Conservation (phyloP, 805 yeast genomes). For the Scheffersomyces coipomensis region DNA sequence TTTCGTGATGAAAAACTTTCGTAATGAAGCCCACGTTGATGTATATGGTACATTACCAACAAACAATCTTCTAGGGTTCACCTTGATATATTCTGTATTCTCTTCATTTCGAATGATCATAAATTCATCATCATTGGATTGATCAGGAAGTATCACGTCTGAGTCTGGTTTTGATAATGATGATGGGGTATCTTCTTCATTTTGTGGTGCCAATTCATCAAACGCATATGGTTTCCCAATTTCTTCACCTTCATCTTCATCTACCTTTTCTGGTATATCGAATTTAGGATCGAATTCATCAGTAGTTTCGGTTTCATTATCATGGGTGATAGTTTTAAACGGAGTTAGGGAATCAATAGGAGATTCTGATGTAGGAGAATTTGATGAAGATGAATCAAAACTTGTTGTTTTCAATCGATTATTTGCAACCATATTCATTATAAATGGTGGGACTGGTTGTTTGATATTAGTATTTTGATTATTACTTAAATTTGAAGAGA, state of each 20-base stretch:
- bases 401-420: not conserved
- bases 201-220: too few species aligned
- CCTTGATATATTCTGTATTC: slow-evolving; percentile 24
- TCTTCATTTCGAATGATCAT: slow-evolving; percentile 20
- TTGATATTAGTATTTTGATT: not conserved
- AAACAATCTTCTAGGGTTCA: slow-evolving; percentile 46
- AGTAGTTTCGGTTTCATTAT: not conserved
- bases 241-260: slow-evolving; percentile 1
- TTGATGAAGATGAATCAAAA: not conserved
- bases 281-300: not conserved
- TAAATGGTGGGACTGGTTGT: slow-evolving; percentile 23
- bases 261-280: not conserved
- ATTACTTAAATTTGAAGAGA: not conserved
- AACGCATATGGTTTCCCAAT: too few species aligned
- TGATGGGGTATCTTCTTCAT: slow-evolving; percentile 1
- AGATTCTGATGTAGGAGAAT: not conserved
- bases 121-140: slow-evolving; percentile 8
- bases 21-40: slow-evolving; percentile 35
- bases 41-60: slow-evolving; percentile 57
- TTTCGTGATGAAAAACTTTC: slow-evolving; percentile 21
- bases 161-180: slow-evolving; percentile 2
- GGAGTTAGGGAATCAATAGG: not conserved
- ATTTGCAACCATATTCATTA: slow-evolving; percentile 20
- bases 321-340: not conserved
- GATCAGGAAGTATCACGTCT: too few species aligned